A percentile compares a stretch with the other conserved stretches of the same genome.
phyloP scores from a whole-genome alignment of 306 rosid species.

The Quercus variabilis region DNA sequence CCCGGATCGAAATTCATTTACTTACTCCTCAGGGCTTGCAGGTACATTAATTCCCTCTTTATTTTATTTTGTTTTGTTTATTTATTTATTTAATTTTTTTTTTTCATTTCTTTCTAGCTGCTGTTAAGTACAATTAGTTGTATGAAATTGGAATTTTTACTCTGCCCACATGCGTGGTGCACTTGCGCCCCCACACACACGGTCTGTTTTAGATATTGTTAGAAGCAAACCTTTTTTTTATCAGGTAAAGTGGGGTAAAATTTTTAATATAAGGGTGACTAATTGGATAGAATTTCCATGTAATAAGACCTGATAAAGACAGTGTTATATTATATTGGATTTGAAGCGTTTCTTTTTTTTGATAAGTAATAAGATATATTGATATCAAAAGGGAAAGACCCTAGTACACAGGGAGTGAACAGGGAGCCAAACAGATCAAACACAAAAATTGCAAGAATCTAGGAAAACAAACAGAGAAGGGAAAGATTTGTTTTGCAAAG shows the following conservation, averaged over 20 bases:
- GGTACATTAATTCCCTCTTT: slow-evolving; percentile 33
- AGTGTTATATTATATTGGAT: too few relatives aligned
- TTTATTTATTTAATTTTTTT: neutral
- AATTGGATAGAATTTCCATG: neutral
- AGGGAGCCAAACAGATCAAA: too few relatives aligned
- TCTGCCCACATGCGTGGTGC: too few relatives aligned
- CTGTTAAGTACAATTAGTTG: neutral
- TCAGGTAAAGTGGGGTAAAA: neutral
- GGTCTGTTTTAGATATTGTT: neutral
- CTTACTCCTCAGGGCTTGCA: slow-evolving; percentile 91
- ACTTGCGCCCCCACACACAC: too few relatives aligned
- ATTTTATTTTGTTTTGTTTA: neutral
- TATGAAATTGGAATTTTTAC: neutral
- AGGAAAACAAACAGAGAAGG: too few relatives aligned
- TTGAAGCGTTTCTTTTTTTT: neutral
- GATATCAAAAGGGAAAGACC: too few relatives aligned
- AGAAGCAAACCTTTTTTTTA: neutral
- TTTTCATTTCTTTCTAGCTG: neutral
- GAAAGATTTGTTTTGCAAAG: too few relatives aligned
- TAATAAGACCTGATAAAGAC: neutral
- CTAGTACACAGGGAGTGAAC: too few relatives aligned
- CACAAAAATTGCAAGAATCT: too few relatives aligned
- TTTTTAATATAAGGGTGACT: neutral
- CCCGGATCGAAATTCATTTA: slow-evolving; percentile 86
- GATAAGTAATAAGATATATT: too few relatives aligned